Evolutionary conservation across 2,329 filamentous ascomycete genomes (phyloP), one percentile per base, ranked within the genome.

Genomic region (Colletotrichum cereale): DNA sequence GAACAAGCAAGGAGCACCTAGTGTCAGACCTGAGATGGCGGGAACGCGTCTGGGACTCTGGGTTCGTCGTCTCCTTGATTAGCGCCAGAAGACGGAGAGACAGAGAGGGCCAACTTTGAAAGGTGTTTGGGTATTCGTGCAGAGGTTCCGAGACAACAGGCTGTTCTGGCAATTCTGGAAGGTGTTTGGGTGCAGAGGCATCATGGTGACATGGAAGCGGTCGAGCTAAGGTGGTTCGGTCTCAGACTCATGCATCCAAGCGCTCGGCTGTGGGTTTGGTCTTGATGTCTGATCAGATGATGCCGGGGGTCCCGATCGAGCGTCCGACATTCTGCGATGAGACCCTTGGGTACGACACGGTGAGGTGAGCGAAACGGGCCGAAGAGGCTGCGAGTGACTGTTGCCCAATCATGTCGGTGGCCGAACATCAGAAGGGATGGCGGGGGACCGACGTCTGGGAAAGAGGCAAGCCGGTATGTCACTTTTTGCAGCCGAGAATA

Each of bases 121-220:
- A 26, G 38, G 50, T 40, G 40, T 42, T 21, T 58, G 44, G 44
- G 21, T 44, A n/a, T 44, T n/a, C 7, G 29, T 10, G 38, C 29
- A 40, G 26, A 57, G 34, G 50, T 7, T 57, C 47, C 48, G 57
- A 67, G 57, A 71, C 57, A 62, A 44, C 34, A 47, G 34, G 48
- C 48, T 67, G 50, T 71, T 71, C 64, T 52, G 62, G 67, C 36
- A 64, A 67, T 71, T 71, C 67, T 71, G 48, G 67, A 71, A 71
- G 55, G 31, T 42, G n/a, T n/a, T n/a, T n/a, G 18, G 40, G n/a
- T 40, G 47, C n/a, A n/a, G n/a, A n/a, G n/a, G 48, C 48, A 61
- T 48, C 55, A 67, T 67, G 24, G 42, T 52, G 64, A 62, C 63
- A 50, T 67, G 67, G 60, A 67, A 62, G 67, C 42, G 56, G 67